These are phyloP conservation scores for Collybia nuda DNA, from an alignment of 768 basidiomycete species.

Conservation along the genomic window DNA sequence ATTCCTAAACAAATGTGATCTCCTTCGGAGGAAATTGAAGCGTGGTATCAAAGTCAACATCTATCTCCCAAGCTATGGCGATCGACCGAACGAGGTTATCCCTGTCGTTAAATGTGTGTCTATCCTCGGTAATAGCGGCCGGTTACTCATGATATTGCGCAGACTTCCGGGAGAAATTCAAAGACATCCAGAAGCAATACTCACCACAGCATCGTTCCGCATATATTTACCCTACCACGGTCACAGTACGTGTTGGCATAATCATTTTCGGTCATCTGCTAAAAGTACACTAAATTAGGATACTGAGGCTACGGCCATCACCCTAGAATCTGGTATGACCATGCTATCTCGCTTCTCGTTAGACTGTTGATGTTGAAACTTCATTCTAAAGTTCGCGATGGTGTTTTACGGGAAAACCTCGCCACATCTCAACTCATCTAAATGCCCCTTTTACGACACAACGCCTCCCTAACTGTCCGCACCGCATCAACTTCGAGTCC, in stretches of 20 bases:
- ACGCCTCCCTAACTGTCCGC: neutral
- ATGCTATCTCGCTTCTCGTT: neutral
- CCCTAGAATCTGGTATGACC: constrained; percentile 51
- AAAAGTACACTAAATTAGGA: constrained; percentile 38
- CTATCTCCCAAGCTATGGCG: constrained; percentile 66
- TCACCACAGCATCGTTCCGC: constrained; percentile 56
- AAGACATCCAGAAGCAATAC: constrained; percentile 56
- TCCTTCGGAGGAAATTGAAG: constrained; percentile 64
- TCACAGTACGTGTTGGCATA: constrained; percentile 47
- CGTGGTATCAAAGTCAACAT: constrained; percentile 55
- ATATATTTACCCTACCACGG: constrained; percentile 70
- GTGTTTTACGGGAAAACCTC: constrained; percentile 59
- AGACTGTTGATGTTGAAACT: constrained; percentile 1
- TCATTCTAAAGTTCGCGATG: constrained; percentile 52
- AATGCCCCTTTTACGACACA: constrained; percentile 7
- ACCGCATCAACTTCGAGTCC: no score
- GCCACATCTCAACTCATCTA: constrained; percentile 51
- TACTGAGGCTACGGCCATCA: constrained; percentile 59
- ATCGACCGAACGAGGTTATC: constrained; percentile 65
- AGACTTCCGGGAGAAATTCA: constrained; percentile 74
- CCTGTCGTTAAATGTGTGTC: constrained; percentile 63
- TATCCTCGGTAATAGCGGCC: neutral
- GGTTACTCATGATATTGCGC: neutral
- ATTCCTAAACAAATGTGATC: constrained; percentile 70
- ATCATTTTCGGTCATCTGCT: neutral